Evolutionary conservation across 805 yeast species (phyloP), one percentile per base, ranked within the genome.

Genomic region (Ogataea sp.): DNA sequence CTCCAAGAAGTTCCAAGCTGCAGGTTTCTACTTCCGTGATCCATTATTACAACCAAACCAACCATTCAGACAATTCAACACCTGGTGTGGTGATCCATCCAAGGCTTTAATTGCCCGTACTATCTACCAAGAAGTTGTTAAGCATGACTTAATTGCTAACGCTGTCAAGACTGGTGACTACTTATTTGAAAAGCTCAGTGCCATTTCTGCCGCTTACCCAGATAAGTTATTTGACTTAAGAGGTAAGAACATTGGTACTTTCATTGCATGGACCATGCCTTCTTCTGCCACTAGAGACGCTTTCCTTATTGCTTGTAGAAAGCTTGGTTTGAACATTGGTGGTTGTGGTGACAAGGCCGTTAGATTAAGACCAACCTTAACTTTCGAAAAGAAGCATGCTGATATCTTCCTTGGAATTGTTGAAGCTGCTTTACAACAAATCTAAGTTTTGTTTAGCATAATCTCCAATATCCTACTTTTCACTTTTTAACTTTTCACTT

Each of bases 71-170:
- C 85, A 79, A 55, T 80, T 80, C 65, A 80, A 80, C 69, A 80
- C 86, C 43, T 80, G 86, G 86, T 79, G 84, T 59, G 86, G 85
- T 49, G 85, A 80, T 56, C 83, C 85, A 45, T 72, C 83, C 14
- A 75, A 75, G 62, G 80, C 80, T 56, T 62, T 79, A 39, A 66
- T 79, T 50, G 83, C 84, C 30, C 71, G 71, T 47, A 64, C 78
- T 43, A 79, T 79, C 46, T 71, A 71, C 47, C 67, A 74, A 51
- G 81, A 78, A 47, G 63, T 79, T 37, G 46, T 54, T 20, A 67
- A 72, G 46, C 58, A 75, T 44, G 65, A 71, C 42, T 63, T 79
- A 43, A 68, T 75, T 31, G 62, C 58, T 18, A 67, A 67, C 34
- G 70, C 78, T 14, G 64, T 68, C 4, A 61, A 65, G 40, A 74